Base-by-base conservation (phyloP, 1,139 yeast genomes). In the Dujonia santamariae region DNA sequence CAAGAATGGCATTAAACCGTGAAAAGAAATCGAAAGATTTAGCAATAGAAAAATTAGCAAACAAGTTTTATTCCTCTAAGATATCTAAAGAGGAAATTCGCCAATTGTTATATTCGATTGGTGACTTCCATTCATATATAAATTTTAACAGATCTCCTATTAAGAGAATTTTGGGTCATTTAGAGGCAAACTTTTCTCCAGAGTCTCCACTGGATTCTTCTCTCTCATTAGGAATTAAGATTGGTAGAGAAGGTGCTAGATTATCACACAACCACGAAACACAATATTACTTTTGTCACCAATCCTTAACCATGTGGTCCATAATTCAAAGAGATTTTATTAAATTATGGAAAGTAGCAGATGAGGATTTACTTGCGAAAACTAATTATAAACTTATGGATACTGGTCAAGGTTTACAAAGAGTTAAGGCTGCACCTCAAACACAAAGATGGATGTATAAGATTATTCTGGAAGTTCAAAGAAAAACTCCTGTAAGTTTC, bases 361-460 rank as follows among this genome's bases (percentile, higher is more conserved):
- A 82, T 48, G 72, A 72, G 25, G 90, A 83, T 50, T 56, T 82
- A 34, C 72, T 78, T 43, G 72, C 78, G 2, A 59, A 56, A 11
- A 50, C 58, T 16, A 59, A 62, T 15, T 82, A 83, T 49, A 67
- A 70, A 41, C 58, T 82, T 25, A 64, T 75, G n/a, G 81, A 82
- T 37, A 82, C 90, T 0, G 92, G 90, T 3, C 92, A 82, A 54
- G 92, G 92, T 16, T 62, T 83, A 18, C 80, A 82, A 51, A 70
- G 92, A 42, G 73, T 83, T 36, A 83, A 83, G 53, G 56, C 82
- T 1, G 81, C 88, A 46, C 88, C 90, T 2, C 60, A 68, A 12
- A 69, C 83, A 18, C 70, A 78, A 52, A 69, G 82, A 35, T 78
- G 78, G 38, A 83, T 83, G 88, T 80, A 80, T 46, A 69, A 65